These are phyloP conservation scores for Aspergillus incahuasiensis DNA, from an alignment of 495 filamentous ascomycete genomes.

Conservation along the genomic window DNA sequence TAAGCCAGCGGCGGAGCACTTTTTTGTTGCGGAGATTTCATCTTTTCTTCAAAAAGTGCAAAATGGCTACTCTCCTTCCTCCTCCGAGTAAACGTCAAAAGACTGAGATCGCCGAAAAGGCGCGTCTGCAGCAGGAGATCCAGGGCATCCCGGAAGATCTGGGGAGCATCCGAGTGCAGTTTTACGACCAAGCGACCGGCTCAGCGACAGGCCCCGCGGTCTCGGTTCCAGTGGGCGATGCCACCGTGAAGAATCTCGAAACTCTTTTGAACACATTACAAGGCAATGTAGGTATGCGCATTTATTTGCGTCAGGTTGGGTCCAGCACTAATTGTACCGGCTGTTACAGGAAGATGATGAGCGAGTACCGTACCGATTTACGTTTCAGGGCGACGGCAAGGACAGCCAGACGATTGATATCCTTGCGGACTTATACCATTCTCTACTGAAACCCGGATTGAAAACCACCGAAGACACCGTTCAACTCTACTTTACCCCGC, in stretches of 20 bases:
- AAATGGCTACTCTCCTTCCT: constrained; percentile 84
- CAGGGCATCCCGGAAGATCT: constrained; percentile 63
- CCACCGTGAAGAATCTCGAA: constrained; percentile 84
- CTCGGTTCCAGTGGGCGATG: constrained; percentile 78
- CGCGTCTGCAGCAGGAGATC: constrained; percentile 72
- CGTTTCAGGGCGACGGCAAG: constrained; percentile 53
- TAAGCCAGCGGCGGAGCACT: constrained; percentile 13
- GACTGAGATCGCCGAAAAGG: constrained; percentile 66
- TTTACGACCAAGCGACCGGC: constrained; percentile 79
- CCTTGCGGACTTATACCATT: constrained; percentile 70
- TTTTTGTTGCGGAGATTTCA: constrained; percentile 15
- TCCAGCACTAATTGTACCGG: neutral
- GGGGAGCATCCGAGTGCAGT: constrained; percentile 78
- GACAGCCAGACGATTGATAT: constrained; percentile 54
- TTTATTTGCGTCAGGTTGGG: neutral
- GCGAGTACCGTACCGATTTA: constrained; percentile 84
- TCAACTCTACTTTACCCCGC: constrained; percentile 77
- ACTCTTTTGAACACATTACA: constrained; percentile 85
- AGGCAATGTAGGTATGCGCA: constrained; percentile 60
- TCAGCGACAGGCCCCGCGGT: constrained; percentile 63
- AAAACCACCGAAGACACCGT: constrained; percentile 71
- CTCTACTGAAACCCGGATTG: constrained; percentile 57
- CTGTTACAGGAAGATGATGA: constrained; percentile 61
- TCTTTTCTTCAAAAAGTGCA: constrained; percentile 9
- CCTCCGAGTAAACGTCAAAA: constrained; percentile 90